Percentiles rank a stretch among this genome's conserved stretches.
phyloP scores from a whole-genome alignment of 2,329 filamentous ascomycete species.

The Reticulascus tulasneorum region DNA sequence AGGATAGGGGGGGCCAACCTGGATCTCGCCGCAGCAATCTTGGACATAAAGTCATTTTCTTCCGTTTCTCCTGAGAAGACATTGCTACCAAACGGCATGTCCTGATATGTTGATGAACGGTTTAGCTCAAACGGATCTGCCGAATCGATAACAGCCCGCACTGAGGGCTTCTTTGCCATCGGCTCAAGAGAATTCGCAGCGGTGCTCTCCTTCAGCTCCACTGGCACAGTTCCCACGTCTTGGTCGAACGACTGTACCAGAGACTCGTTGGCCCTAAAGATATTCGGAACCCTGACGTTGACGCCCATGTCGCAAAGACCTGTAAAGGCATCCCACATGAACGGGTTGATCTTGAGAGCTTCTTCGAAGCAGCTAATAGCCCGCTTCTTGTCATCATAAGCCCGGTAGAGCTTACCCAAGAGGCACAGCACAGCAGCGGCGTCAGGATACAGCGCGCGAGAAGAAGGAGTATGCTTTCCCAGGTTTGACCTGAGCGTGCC shows the following conservation, averaged over 20 bases:
- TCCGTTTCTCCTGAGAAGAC: slow-evolving; percentile 36
- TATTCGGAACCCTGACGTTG: slow-evolving; percentile 74
- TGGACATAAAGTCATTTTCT: slow-evolving; percentile 53
- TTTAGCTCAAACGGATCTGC: slow-evolving; percentile 51
- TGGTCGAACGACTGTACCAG: slow-evolving; percentile 45
- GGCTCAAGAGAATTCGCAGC: slow-evolving; percentile 33
- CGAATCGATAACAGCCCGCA: slow-evolving; percentile 31
- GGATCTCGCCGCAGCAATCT: slow-evolving; percentile 48
- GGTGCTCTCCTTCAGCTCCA: slow-evolving; percentile 33
- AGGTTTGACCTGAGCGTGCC: slow-evolving; percentile 75
- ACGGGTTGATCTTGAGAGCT: slow-evolving; percentile 82
- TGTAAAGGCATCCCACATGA: slow-evolving; percentile 97
- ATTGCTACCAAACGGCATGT: slow-evolving; percentile 33
- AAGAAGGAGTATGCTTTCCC: slow-evolving; percentile 77
- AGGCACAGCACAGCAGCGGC: slow-evolving; percentile 79
- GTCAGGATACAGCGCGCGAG: slow-evolving; percentile 74
- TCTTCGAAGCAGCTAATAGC: slow-evolving; percentile 86
- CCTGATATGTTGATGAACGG: slow-evolving; percentile 34
- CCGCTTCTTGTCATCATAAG: slow-evolving; percentile 76
- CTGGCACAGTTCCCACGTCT: slow-evolving; percentile 24
- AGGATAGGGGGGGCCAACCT: slow-evolving; percentile 36
- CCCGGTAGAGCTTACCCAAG: slow-evolving; percentile 81
- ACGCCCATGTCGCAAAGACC: slow-evolving; percentile 84
- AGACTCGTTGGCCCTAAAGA: slow-evolving; percentile 70
- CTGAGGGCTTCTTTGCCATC: slow-evolving; percentile 35